Base-by-base conservation (phyloP, 1,284 basidiomycete species). In the Trichosporon coremiiforme region DNA sequence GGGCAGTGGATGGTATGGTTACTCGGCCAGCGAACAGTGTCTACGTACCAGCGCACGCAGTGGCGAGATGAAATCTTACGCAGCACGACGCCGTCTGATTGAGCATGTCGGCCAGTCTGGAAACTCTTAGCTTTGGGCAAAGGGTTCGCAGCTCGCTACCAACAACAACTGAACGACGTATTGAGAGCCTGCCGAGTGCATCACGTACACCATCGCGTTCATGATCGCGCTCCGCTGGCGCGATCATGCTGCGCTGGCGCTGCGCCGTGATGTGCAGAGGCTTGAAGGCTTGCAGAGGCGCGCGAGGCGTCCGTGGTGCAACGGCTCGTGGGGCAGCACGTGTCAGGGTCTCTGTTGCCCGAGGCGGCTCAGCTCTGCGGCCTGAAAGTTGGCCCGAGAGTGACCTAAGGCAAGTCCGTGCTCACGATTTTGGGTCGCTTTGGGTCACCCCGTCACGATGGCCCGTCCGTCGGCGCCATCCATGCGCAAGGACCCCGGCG, bases 71-170 rank as follows among this genome's bases (percentile, higher is more conserved):
- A 10, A 53, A 53, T 53, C 47, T 53, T 53, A 53, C 47, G 47
- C 47, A 53, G 47, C 47, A 53, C 47, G 3, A 10, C 47, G 47
- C 47, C 20, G 20, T 53, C 47, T 53, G 47, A 53, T 53, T 53
- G 47, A 53, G 47, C 47, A 53, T 53, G 47, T 53, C 47, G 47
- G 47, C 15, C 4, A 17, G 47, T 53, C 47, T 53, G 47, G 47
- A 53, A 53, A 53, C 47, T 53, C 47, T 53, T 53, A 53, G 47
- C 47, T 53, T 53, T 53, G 20, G 4, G 47, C 20, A 53, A 22
- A 53, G 47, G 47, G 47, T 53, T 53, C 47, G 3, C 47, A 22
- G 8, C 9, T 53, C 47, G 47, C 47, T 53, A 53, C 47, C 47
- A 53, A 12, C 47, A 8, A 10, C n/a, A 6, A n/a, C 5, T 2